Conservation (phyloP, 2,329 filamentous ascomycete genomes). For the Alternaria hordeiaustralica region DNA sequence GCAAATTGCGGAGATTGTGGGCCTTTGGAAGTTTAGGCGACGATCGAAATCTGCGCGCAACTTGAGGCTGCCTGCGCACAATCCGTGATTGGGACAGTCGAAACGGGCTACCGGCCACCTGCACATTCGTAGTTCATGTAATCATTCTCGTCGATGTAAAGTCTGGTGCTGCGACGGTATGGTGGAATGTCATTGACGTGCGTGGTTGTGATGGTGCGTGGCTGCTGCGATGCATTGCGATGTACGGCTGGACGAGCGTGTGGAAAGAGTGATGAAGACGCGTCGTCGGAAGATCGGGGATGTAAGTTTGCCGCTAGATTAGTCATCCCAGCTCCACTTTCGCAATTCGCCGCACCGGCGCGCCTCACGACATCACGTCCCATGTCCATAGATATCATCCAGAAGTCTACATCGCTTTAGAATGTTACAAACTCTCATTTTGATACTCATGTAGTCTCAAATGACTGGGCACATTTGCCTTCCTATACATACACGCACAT, state of each 20-base stretch:
- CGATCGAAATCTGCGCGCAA: too few species aligned
- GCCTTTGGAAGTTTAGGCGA: neutral
- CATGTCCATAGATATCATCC: neutral
- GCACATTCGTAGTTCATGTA: neutral
- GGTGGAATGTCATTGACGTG: neutral
- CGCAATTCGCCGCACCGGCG: too few species aligned
- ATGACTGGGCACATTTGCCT: neutral
- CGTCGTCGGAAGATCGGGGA: neutral
- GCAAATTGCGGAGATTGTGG: neutral
- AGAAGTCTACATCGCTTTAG: neutral
- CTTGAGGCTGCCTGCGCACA: too few species aligned
- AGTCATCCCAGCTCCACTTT: neutral
- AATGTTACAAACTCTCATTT: neutral
- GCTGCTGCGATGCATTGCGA: neutral
- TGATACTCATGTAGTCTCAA: neutral
- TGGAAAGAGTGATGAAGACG: neutral
- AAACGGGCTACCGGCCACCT: rapidly evolving
- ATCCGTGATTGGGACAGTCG: neutral
- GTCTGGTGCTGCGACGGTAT: too few species aligned
- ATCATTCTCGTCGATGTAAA: neutral
- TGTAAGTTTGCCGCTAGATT: neutral
- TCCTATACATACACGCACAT: neutral
- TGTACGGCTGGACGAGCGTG: neutral
- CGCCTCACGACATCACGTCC: neutral
- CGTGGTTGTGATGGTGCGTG: neutral